These are phyloP conservation scores for Hypoxylon cercidicola DNA, from an alignment of 495 filamentous ascomycete species.

Conservation along the genomic window DNA sequence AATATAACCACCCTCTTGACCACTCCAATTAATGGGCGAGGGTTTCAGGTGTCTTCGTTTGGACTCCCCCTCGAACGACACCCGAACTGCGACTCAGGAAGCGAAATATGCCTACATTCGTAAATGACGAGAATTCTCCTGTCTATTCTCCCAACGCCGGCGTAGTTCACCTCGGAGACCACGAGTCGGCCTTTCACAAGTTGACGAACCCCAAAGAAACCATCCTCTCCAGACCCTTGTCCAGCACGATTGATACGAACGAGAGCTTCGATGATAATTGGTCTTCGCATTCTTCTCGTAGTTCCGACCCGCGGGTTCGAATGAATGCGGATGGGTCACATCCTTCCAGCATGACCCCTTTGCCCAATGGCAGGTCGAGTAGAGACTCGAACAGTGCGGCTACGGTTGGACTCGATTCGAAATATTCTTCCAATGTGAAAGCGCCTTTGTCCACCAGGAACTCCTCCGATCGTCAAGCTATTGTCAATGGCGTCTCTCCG, in stretches of 20 bases:
- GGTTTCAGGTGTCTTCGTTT: conserved; percentile 35
- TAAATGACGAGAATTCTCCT: conserved; percentile 61
- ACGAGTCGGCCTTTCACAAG: conserved; percentile 46
- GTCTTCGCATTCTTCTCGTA: conserved; percentile 49
- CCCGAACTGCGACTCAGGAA: conserved; percentile 42
- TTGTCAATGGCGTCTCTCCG: conserved; percentile 22
- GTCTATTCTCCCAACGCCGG: conserved; percentile 55
- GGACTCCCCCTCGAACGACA: conserved; percentile 19
- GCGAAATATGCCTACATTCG: conserved; percentile 67
- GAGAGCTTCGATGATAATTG: conserved; percentile 51
- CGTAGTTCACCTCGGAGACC: conserved; percentile 49
- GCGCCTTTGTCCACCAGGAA: conserved; percentile 26
- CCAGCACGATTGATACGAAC: conserved; percentile 47
- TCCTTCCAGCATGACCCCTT: conserved; percentile 47
- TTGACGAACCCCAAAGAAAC: conserved; percentile 43
- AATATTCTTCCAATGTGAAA: conserved; percentile 28
- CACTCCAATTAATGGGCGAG: conserved; percentile 27
- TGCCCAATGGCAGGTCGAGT: conserved; percentile 50
- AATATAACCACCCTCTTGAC: conserved; percentile 11
- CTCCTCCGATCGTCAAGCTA: conserved; percentile 32
- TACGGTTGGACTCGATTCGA: conserved; percentile 22
- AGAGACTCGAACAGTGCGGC: conserved; percentile 39
- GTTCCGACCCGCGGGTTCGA: conserved; percentile 46
- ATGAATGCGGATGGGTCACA: conserved; percentile 50
- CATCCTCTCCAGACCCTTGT: conserved; percentile 31